phyloP scores from a whole-genome alignment of 2,329 filamentous ascomycete species.

The Sporothrix sp. region DNA sequence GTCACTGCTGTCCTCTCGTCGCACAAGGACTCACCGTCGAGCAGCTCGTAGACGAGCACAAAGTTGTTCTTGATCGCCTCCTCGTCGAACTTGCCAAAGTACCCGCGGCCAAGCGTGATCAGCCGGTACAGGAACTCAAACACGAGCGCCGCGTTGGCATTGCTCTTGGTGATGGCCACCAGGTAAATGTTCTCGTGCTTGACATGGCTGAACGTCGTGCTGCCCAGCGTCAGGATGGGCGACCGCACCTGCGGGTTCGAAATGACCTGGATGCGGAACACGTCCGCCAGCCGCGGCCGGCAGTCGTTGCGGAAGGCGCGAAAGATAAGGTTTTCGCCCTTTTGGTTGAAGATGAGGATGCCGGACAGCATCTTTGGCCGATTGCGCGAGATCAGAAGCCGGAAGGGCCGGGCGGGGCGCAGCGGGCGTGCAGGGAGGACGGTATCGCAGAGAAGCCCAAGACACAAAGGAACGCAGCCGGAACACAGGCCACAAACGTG shows the following conservation, averaged over 20 bases:
- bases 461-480: neutral
- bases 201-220: conserved; percentile 98
- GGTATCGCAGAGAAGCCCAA: neutral
- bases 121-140: conserved; percentile 97
- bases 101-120: conserved; percentile 81
- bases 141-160: conserved; percentile 94
- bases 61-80: conserved; percentile 99
- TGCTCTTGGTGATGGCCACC: conserved; percentile 96
- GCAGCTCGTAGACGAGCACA: conserved; percentile 91
- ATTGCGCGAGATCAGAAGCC: neutral
- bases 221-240: conserved; percentile 91
- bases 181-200: conserved; percentile 99
- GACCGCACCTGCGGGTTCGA: conserved; percentile 96
- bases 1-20: no score
- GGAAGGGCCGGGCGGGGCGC: neutral
- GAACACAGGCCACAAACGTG: no score
- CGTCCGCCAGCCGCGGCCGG: conserved; percentile 90
- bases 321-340: conserved; percentile 99
- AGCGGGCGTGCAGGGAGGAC: neutral
- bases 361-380: conserved; percentile 70
- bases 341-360: conserved; percentile 97
- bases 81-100: conserved; percentile 98
- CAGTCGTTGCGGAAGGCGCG: conserved; percentile 98
- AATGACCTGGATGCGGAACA: conserved; percentile 99
- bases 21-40: conserved; percentile 57